Percentiles rank a stretch among this genome's conserved stretches.
Evolutionary conservation across 2,329 filamentous ascomycete species (phyloP).

Genomic region (Myriosclerotinia scirpicola): DNA sequence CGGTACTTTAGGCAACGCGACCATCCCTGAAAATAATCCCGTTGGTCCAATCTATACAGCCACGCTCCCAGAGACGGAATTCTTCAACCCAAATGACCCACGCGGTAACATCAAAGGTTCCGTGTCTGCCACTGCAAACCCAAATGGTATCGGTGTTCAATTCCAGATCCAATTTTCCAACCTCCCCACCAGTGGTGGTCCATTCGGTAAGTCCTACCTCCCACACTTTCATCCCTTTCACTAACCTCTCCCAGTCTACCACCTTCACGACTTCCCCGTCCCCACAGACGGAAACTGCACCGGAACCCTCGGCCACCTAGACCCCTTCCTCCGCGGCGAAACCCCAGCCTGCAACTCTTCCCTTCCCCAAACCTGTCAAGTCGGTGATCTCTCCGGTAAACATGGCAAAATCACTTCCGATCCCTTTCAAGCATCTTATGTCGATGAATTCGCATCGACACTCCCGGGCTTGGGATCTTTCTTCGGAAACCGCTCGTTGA

Average conservation of each 20-base stretch:
- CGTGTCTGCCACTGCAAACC: conserved; percentile 49
- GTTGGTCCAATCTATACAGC: conserved; percentile 54
- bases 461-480: conserved; percentile 52
- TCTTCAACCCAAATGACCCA: conserved; percentile 50
- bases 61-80: conserved; percentile 47
- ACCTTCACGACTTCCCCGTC: conserved; percentile 67
- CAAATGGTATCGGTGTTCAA: conserved; percentile 54
- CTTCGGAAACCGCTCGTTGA: conserved; percentile 64
- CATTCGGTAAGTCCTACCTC: conserved; percentile 55
- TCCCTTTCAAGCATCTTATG: conserved; percentile 52
- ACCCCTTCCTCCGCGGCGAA: conserved; percentile 64
- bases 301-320: conserved; percentile 64
- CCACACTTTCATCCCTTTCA: neutral
- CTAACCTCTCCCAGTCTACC: conserved; percentile 56
- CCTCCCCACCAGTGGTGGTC: conserved; percentile 56
- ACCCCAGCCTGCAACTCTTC: conserved; percentile 57
- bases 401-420: conserved; percentile 59
- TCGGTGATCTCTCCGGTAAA: conserved; percentile 76
- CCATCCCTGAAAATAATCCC: conserved; percentile 56
- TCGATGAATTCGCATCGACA: conserved; percentile 59
- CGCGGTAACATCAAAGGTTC: conserved; percentile 56
- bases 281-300: conserved; percentile 70
- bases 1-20: conserved; percentile 49
- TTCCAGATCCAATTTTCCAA: conserved; percentile 58
- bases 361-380: conserved; percentile 65